Base-by-base conservation (phyloP, 2,329 filamentous ascomycete species). In the Trichoderma hamatum region DNA sequence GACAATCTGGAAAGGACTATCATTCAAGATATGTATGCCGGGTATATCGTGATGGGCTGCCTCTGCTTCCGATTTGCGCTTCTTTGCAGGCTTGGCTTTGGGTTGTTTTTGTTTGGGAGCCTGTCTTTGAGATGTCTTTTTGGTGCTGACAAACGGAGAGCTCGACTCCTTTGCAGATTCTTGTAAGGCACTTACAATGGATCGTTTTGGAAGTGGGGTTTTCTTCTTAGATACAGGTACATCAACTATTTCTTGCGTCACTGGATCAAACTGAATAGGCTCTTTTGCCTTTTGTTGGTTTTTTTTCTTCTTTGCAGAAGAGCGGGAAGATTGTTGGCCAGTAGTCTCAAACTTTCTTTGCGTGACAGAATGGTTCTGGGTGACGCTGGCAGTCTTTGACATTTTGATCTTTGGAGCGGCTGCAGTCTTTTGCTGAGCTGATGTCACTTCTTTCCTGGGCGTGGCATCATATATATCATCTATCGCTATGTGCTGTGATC, bases 211-310 rank as follows among this genome's bases (percentile, higher is more conserved):
- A 10, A 64, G 34, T 2, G 67, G 58, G 1, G 13, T 54, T 7
- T 59, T 26, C 19, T 66, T 66, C 24, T 67, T 72, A 3, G 56
- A 54, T 28, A 10, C 46, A 7, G 67, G 63, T 5, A 54, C 21
- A 5, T 74, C 71, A 28, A 72, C 75, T 2, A 78, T 70, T 7
- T 74, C 70, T 13, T 77, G 74, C 6, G 75, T 80, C 1, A 61
- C n/a, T 10, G 75, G 72, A 61, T 81, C 75, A 16, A 81, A 79
- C 3, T 74, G 68, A 2, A 81, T 66, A 1, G 79, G 76, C 1
- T 76, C 67, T 56, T 81, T 81, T 1, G 78, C 72, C 28, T 77
- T 72, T 70, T 80, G 79, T 61, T 73, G 78, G n/a, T 73, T 72
- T 36, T 73, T 79, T 64, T 62, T 76, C 10, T 7, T 46, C 58